phyloP scores from a whole-genome alignment of 768 basidiomycete genomes.

The Russula griseocarnosa region DNA sequence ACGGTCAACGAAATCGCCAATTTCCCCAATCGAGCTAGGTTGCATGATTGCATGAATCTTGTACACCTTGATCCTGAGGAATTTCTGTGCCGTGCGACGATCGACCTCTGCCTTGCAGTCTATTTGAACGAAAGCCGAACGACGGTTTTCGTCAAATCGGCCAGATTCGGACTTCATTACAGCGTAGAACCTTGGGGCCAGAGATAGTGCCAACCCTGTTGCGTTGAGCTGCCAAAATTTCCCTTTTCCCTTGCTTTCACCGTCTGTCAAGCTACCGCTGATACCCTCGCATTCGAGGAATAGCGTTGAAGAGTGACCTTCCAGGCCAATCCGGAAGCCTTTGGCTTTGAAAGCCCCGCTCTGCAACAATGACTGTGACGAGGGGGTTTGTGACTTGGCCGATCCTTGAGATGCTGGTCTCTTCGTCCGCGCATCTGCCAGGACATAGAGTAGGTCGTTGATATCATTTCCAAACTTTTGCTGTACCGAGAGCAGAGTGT shows the following conservation, averaged over 20 bases:
- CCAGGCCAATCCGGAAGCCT: slow-evolving; percentile 77
- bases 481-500: slow-evolving; percentile 76
- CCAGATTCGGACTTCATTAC: slow-evolving; percentile 37
- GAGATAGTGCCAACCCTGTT: slow-evolving; percentile 76
- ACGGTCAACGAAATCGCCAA: slow-evolving; percentile 85
- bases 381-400: slow-evolving; percentile 4
- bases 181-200: slow-evolving; percentile 56
- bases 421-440: slow-evolving; percentile 54
- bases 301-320: slow-evolving; percentile 66
- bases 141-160: slow-evolving; percentile 54
- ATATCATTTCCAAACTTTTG: slow-evolving; percentile 90
- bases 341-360: slow-evolving; percentile 60
- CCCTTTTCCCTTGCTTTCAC: slow-evolving; percentile 35
- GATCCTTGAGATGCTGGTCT: slow-evolving; percentile 18
- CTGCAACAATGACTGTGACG: slow-evolving; percentile 32
- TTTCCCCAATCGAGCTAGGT: slow-evolving; percentile 84
- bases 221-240: slow-evolving; percentile 62
- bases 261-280: slow-evolving; percentile 54
- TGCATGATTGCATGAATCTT: slow-evolving; percentile 93
- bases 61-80: slow-evolving; percentile 54
- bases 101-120: slow-evolving; percentile 50
- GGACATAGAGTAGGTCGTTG: slow-evolving; percentile 66
- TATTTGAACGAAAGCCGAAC: slow-evolving; percentile 80
- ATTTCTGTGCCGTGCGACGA: slow-evolving; percentile 24
- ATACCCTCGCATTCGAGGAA: slow-evolving; percentile 75